Evolutionary conservation across 2,329 filamentous ascomycete species (phyloP).

Genomic region (Chaetomiaceae sp.): DNA sequence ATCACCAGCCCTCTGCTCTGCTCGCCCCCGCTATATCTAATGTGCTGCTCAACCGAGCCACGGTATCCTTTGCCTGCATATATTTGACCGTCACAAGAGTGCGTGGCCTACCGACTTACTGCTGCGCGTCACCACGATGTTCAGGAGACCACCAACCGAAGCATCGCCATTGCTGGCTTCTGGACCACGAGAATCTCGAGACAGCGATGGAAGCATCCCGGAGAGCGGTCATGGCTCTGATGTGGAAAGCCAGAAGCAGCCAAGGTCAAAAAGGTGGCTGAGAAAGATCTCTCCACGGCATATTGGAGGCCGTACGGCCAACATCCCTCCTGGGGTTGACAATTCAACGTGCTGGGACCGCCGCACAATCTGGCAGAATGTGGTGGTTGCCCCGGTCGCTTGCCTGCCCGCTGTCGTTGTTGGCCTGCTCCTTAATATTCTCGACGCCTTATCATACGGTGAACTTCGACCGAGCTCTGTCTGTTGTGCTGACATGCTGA

Average conservation of each 20-base stretch:
- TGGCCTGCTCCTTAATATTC: constrained; percentile 82
- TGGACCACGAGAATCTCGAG: constrained; percentile 29
- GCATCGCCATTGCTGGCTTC: constrained; percentile 45
- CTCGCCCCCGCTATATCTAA: not conserved
- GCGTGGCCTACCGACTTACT: too few relatives aligned
- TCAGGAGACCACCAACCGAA: constrained; percentile 49
- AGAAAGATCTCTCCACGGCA: constrained; percentile 29
- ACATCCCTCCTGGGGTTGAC: constrained; percentile 33
- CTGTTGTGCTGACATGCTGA: not conserved
- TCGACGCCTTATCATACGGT: constrained; percentile 94
- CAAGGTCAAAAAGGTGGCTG: constrained; percentile 34
- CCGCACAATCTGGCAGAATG: constrained; percentile 58
- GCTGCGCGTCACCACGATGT: constrained; percentile 49
- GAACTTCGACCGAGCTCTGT: constrained; percentile 28
- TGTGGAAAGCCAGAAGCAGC: constrained; percentile 49
- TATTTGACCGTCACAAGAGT: too few relatives aligned
- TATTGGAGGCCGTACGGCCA: constrained; percentile 23
- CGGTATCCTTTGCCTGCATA: too few relatives aligned
- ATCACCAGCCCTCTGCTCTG: too few relatives aligned
- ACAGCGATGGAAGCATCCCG: constrained; percentile 21
- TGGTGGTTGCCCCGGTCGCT: constrained; percentile 62
- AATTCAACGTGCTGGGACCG: constrained; percentile 71
- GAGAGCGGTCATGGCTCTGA: constrained; percentile 34
- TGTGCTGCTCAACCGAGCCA: not conserved
- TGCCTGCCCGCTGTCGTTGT: constrained; percentile 83